Conservation (phyloP, 306 rosid genomes). For the Biancaea sappan region DNA sequence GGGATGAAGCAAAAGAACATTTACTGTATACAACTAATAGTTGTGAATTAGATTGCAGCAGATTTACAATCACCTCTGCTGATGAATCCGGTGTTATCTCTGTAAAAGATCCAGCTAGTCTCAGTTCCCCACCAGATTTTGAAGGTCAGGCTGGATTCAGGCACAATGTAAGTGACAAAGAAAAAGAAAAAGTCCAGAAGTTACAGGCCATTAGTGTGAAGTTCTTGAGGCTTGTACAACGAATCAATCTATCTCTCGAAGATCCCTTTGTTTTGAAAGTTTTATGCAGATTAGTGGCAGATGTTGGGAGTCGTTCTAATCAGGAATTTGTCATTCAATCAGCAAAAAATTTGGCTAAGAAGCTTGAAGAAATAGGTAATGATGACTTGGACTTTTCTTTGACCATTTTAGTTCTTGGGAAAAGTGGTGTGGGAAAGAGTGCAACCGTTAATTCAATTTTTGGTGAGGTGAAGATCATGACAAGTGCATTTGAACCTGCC, state of each 20-base stretch:
- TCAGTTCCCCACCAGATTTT: slow-evolving; percentile 32
- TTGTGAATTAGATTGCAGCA: slow-evolving; percentile 35
- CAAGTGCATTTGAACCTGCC: slow-evolving; percentile 56
- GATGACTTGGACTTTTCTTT: slow-evolving; percentile 55
- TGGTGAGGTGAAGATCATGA: slow-evolving; percentile 43
- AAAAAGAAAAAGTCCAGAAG: slow-evolving; percentile 43
- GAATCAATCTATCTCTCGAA: slow-evolving; percentile 44
- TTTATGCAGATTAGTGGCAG: slow-evolving; percentile 47
- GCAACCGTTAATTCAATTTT: slow-evolving; percentile 65
- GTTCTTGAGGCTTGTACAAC: slow-evolving; percentile 53
- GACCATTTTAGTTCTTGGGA: slow-evolving; percentile 64
- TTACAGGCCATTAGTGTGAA: slow-evolving; percentile 41
- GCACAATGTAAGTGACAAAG: slow-evolving; percentile 37
- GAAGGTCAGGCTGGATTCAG: slow-evolving; percentile 32
- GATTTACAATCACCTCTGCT: slow-evolving; percentile 25
- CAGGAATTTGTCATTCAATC: slow-evolving; percentile 43
- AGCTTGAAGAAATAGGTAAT: slow-evolving; percentile 47
- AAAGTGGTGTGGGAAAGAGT: slow-evolving; percentile 69
- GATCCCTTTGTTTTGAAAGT: slow-evolving; percentile 51
- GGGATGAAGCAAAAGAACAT: slow-evolving; percentile 30
- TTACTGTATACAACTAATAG: slow-evolving; percentile 13
- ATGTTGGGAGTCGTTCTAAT: slow-evolving; percentile 38
- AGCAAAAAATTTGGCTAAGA: slow-evolving; percentile 51
- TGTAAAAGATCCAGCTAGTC: slow-evolving; percentile 28
- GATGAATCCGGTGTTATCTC: slow-evolving; percentile 37